A percentile compares a stretch with the other conserved stretches of the same genome.
Evolutionary conservation across 2,329 filamentous ascomycete genomes (phyloP).

Genomic region (Dothidotthia symphoricarpi): DNA sequence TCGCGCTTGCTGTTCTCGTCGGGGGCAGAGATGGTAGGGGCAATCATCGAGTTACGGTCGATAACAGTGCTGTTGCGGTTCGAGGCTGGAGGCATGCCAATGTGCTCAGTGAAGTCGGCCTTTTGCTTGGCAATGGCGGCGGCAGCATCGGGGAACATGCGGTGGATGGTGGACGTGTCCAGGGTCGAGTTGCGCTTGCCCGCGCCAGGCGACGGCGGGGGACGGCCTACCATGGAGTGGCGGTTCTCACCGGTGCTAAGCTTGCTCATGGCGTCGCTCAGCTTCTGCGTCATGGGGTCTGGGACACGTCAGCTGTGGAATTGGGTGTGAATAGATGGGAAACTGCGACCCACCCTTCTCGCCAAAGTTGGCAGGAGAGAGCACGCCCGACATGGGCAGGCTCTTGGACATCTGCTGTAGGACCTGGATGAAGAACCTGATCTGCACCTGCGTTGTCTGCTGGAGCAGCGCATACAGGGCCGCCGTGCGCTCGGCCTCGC

Average conservation of each 20-base stretch:
- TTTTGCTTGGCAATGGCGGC: slow-evolving; percentile 98
- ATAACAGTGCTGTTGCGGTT: slow-evolving; percentile 89
- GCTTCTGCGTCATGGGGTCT: slow-evolving; percentile 96
- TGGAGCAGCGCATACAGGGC: slow-evolving; percentile 93
- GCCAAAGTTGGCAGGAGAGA: slow-evolving; percentile 88
- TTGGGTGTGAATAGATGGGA: background rate
- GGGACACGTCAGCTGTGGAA: slow-evolving; percentile 21
- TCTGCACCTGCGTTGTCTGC: slow-evolving; percentile 98
- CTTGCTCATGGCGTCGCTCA: slow-evolving; percentile 96
- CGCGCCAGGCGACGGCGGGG: slow-evolving; percentile 67
- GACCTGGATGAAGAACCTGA: slow-evolving; percentile 98
- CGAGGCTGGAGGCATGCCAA: slow-evolving; percentile 82
- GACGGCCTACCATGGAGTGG: slow-evolving; percentile 75
- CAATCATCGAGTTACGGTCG: slow-evolving; percentile 69
- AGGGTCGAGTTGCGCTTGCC: slow-evolving; percentile 89
- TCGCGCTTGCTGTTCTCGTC: slow-evolving; percentile 63
- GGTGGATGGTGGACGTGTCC: slow-evolving; percentile 89
- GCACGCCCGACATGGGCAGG: slow-evolving; percentile 91
- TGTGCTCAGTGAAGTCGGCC: slow-evolving; percentile 94
- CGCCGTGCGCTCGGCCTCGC: slow-evolving; percentile 92
- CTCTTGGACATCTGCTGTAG: slow-evolving; percentile 98
- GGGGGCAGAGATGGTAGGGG: slow-evolving; percentile 71
- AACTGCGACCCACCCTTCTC: slow-evolving; percentile 74
- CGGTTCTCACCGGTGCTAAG: slow-evolving; percentile 82
- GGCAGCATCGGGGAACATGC: slow-evolving; percentile 98